phyloP scores from a whole-genome alignment of 2,329 filamentous ascomycete genomes.

The Alternaria ventricosa region DNA sequence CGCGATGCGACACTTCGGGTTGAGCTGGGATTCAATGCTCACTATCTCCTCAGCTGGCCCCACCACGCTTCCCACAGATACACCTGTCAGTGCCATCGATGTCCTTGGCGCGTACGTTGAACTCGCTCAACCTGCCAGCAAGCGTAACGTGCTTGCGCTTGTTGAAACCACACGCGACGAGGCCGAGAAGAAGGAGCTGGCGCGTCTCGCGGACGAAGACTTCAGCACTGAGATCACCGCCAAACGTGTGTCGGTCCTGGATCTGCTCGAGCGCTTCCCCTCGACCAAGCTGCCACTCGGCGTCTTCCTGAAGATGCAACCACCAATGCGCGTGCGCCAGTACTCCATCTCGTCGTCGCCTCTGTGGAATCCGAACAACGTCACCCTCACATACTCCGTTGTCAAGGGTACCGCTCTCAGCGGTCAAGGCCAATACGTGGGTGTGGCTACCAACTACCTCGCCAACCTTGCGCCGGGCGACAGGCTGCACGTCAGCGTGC shows the following conservation, averaged over 20 bases:
- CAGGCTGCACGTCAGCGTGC: constrained; percentile 51
- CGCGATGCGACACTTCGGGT: constrained; percentile 68
- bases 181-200: constrained; percentile 58
- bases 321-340: constrained; percentile 78
- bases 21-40: constrained; percentile 73
- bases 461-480: constrained; percentile 50
- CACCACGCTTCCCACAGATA: constrained; percentile 69
- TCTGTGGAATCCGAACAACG: constrained; percentile 61
- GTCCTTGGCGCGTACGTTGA: constrained; percentile 76
- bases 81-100: constrained; percentile 66
- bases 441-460: constrained; percentile 54
- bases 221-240: constrained; percentile 49
- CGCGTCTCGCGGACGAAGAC: constrained; percentile 53
- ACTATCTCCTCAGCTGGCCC: constrained; percentile 66
- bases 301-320: constrained; percentile 73
- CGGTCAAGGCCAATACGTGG: constrained; percentile 52
- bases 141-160: constrained; percentile 62
- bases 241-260: constrained; percentile 70
- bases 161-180: constrained; percentile 59
- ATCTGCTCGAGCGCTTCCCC: constrained; percentile 70
- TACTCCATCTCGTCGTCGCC: constrained; percentile 82
- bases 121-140: constrained; percentile 74
- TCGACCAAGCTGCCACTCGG: constrained; percentile 67
- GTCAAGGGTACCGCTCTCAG: constrained; percentile 62
- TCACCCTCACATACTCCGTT: constrained; percentile 73